phyloP scores from a whole-genome alignment of 2,329 filamentous ascomycete species.

The Colletotrichum brevisporum region DNA sequence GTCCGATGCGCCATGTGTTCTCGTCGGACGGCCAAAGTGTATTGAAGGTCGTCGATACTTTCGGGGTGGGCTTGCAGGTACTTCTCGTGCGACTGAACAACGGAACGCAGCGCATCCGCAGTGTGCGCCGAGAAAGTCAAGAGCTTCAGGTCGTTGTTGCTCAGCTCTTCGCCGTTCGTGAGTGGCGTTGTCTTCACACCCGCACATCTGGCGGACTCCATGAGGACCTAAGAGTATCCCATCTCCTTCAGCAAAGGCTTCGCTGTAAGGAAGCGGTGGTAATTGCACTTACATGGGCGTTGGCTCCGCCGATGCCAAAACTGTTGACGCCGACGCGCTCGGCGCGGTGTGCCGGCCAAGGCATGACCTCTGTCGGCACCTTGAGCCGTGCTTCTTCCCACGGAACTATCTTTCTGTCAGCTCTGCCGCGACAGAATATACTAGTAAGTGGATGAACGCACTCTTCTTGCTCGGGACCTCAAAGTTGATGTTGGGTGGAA shows the following conservation, averaged over 20 bases:
- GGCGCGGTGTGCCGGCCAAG: conserved; percentile 49
- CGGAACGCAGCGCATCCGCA: not conserved
- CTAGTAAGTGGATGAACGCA: not conserved
- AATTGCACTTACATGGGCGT: conserved; percentile 47
- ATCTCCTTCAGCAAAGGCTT: too few relatives aligned
- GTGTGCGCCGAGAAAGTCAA: conserved; percentile 19
- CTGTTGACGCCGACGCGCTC: conserved; percentile 48
- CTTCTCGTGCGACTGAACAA: not conserved
- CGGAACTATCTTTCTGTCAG: conserved; percentile 28
- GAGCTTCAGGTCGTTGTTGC: not conserved
- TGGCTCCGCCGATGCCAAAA: conserved; percentile 55
- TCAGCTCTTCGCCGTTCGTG: not conserved
- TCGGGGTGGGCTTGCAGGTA: conserved; percentile 33
- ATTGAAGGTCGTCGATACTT: conserved; percentile 35
- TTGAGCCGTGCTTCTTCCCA: conserved; percentile 46
- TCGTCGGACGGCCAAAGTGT: conserved; percentile 38
- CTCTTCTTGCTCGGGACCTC: conserved; percentile 46
- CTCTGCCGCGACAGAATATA: accelerated
- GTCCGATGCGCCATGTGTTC: conserved; percentile 38
- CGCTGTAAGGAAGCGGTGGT: too few relatives aligned
- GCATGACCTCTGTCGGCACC: conserved; percentile 48
- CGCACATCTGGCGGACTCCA: conserved; percentile 28
- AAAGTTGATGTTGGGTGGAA: conserved; percentile 58
- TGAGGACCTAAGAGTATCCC: conserved; percentile 10
- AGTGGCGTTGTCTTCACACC: not conserved